Evolutionary conservation across 108 stramenopile species (phyloP), one percentile per base, ranked within the genome.

Genomic region (Cyclotella kingstonii): DNA sequence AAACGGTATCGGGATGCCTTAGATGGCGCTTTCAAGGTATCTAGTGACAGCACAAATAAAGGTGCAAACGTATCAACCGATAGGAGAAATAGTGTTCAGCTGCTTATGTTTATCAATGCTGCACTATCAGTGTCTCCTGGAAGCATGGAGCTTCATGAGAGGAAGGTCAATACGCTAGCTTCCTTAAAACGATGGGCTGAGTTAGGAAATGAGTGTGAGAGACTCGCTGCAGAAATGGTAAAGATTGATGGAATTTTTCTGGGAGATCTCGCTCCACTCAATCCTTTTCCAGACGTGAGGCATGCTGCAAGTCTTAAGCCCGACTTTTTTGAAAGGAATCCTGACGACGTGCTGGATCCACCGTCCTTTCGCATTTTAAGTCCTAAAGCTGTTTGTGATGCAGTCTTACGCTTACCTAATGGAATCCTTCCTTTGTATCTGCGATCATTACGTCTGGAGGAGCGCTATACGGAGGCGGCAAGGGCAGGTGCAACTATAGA

Each of bases 131-230:
- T 81, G 12, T 79, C 84, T 19, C 75, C 74, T 9, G 79, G 79
- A 22, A 81, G 70, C 42, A 68, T 76, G 23, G 63, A 73, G 15
- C 57, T 92, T 3, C 78, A 78, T 39, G 72, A 79, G n/a, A 46
- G 51, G 18, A 92, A 86, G 55, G 77, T 92, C 3, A 48, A 56
- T 15, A 40, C 81, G 4, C 48, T 92, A 17, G 86, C 83, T 4
- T 55, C 50, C 4, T 41, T 89, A 43, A 80, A 86, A 33, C 77
- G 83, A 29, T 92, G 91, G 91, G 80, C 85, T 11, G 91, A 92
- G 49, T 26, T 89, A 27, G 76, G 63, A 10, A 76, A 79, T 42
- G 64, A 76, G 52, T 89, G 87, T 46, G 91, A 89, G 63, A 68
- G 84, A 4, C 54, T 92, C 21, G 91, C 86, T 5, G 73, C 82